These are phyloP conservation scores for Penicillium italicum DNA, from an alignment of 2,329 filamentous ascomycete genomes.

Conservation along the genomic window DNA sequence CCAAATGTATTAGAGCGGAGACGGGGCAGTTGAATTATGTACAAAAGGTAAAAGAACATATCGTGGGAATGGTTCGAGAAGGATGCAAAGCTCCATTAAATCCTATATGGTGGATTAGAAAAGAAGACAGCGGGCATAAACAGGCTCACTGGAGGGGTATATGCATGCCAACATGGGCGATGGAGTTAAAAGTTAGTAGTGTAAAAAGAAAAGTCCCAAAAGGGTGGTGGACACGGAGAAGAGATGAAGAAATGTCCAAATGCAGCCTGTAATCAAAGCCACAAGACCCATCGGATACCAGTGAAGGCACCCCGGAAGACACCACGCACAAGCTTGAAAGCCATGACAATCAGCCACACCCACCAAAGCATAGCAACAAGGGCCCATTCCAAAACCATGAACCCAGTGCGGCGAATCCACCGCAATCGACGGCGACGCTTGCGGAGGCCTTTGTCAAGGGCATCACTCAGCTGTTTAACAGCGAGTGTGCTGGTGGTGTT, in stretches of 20 bases:
- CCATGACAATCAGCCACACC: conserved; percentile 83
- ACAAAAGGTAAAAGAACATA: neutral
- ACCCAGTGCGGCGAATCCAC: conserved; percentile 72
- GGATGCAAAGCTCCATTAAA: conserved; percentile 6
- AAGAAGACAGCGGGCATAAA: neutral
- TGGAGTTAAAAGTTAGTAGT: neutral
- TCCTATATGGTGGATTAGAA: neutral
- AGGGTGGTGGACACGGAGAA: neutral
- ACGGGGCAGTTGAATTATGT: neutral
- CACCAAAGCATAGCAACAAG: conserved; percentile 91
- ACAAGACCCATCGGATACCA: conserved; percentile 75
- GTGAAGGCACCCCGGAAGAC: conserved; percentile 58
- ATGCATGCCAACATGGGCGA: conserved; percentile 12
- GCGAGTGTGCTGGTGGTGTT: conserved; percentile 72
- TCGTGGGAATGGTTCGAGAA: neutral
- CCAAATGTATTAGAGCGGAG: neutral
- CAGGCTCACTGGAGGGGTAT: conserved; percentile 12
- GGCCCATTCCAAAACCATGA: conserved; percentile 80
- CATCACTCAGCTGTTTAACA: conserved; percentile 75
- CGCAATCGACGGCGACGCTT: conserved; percentile 71
- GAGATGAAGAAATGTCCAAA: neutral
- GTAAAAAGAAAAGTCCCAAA: neutral
- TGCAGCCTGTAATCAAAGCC: conserved; percentile 54
- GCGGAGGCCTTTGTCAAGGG: conserved; percentile 65
- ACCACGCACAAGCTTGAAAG: conserved; percentile 64